These are phyloP conservation scores for Vickermania ingenoplastis DNA, from an alignment of 208 protist species.

Conservation along the genomic window DNA sequence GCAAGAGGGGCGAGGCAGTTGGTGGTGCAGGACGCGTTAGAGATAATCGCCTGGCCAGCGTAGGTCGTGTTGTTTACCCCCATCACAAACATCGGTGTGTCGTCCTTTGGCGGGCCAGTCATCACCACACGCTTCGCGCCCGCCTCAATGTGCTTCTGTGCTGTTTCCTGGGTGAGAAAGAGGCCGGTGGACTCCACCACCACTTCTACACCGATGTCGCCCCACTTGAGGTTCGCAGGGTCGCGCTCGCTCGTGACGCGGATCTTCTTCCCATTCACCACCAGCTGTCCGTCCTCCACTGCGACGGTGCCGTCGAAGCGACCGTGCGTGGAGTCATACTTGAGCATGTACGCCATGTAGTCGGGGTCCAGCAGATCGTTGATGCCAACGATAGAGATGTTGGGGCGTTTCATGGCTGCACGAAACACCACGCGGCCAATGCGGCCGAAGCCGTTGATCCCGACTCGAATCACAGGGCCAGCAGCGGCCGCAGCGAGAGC, in stretches of 20 bases:
- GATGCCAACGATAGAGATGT: constrained; percentile 85
- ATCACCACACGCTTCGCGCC: constrained; percentile 99
- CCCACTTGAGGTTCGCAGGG: constrained; percentile 94
- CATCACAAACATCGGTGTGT: constrained; percentile 97
- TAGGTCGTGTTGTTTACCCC: constrained; percentile 97
- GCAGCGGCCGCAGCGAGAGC: constrained; percentile 14
- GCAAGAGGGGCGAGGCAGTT: constrained; percentile 99
- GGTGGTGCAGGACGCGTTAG: constrained; percentile 99
- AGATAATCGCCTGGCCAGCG: constrained; percentile 87
- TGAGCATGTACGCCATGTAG: constrained; percentile 95
- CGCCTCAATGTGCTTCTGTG: constrained; percentile 89
- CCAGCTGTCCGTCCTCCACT: constrained; percentile 64
- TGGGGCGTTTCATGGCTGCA: constrained; percentile 57
- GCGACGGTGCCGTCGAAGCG: constrained; percentile 73
- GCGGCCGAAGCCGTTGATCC: constrained; percentile 98
- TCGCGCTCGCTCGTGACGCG: constrained; percentile 76
- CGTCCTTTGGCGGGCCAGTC: constrained; percentile 96
- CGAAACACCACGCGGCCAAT: constrained; percentile 98
- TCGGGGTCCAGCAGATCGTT: constrained; percentile 94
- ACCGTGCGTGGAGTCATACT: constrained; percentile 97
- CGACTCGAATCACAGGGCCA: constrained; percentile 74
- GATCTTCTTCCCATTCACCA: constrained; percentile 76
- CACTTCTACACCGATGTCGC: constrained; percentile 87
- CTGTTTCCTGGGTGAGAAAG: constrained; percentile 91
- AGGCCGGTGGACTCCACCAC: constrained; percentile 99